Conservation (phyloP, 2,329 filamentous ascomycete species). For the Microdochium paspali region DNA sequence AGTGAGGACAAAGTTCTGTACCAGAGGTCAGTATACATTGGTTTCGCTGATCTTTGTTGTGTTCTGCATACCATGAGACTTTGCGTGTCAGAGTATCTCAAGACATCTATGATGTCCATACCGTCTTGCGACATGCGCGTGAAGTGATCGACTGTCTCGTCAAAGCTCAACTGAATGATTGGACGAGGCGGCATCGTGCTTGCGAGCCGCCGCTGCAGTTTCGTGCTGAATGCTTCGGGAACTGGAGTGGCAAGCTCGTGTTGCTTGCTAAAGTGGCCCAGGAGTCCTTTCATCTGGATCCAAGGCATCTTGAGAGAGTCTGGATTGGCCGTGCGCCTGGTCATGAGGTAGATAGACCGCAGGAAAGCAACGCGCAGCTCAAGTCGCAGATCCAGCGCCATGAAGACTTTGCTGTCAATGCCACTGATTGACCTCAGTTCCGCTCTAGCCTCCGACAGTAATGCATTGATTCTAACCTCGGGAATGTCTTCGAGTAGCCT, state of each 20-base stretch:
- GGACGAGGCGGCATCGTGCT: conserved; percentile 90
- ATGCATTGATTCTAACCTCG: conserved; percentile 41
- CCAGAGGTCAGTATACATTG: conserved; percentile 9
- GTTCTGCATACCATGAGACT: conserved; percentile 52
- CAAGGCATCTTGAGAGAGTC: conserved; percentile 40
- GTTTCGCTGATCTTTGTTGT: neutral
- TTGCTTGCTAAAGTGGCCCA: conserved; percentile 50
- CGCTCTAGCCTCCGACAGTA: conserved; percentile 33
- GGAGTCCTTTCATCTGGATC: conserved; percentile 37
- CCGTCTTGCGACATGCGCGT: conserved; percentile 64
- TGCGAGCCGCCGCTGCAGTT: conserved; percentile 83
- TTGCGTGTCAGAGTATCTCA: conserved; percentile 59
- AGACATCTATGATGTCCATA: conserved; percentile 55
- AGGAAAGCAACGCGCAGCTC: conserved; percentile 57
- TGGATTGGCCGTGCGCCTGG: conserved; percentile 29
- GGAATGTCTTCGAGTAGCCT: conserved; percentile 60
- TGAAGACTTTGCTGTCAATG: conserved; percentile 24
- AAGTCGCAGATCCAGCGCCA: conserved; percentile 57
- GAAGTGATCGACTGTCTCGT: conserved; percentile 62
- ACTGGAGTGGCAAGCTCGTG: conserved; percentile 55
- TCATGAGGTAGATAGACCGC: conserved; percentile 37
- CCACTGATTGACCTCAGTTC: conserved; percentile 21
- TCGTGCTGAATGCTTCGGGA: conserved; percentile 75
- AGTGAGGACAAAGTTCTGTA: conserved; percentile 61
- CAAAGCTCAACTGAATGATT: conserved; percentile 68